Base-by-base conservation (phyloP, 2,329 filamentous ascomycete genomes). In the Neonectria hederae region DNA sequence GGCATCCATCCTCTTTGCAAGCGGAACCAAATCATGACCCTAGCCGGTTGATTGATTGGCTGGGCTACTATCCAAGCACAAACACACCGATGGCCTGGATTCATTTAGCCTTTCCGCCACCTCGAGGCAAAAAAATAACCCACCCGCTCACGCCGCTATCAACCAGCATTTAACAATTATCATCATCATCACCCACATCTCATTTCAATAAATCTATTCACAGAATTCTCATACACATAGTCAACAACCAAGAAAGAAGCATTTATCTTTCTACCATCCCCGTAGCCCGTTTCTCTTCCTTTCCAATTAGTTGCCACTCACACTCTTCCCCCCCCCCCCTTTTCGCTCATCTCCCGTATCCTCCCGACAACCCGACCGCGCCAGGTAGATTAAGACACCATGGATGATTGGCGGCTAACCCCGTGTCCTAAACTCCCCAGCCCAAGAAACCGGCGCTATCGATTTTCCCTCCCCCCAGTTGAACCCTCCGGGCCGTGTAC, bases 11-110 rank as follows among this genome's bases (percentile, higher is more conserved):
- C 17, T 51, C 24, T 38, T 51, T 22, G 35, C 58, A 52, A 61
- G 51, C 53, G 32, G 45, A 4, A 10, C 35, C 49, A 43, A 17
- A 62, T 52, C 62, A 65, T 65, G 67, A 43, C 59, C 64, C 54
- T 59, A 42, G 42, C 35, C 35, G 38, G 48, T 21, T 62, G 22
- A 46, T 32, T 57, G 45, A 48, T 66, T 65, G 51, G 55, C 64
- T 68, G 66, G 32, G 45, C 62, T 72, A 72, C 66, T 70, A 65
- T 64, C 35, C 52, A 59, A 62, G 51, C 59, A 56, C 59, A 51
- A 43, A 38, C 24, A 59, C 49, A 35, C 40, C 42, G 40, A 54
- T 28, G 42, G 51, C 32, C 26, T 54, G 22, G 56, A 56, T 51
- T 59, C 52, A 62, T 52, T 58, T 62, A 58, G 54, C 53, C 62